Evolutionary conservation across 306 rosid species (phyloP), one percentile per base, ranked within the genome.

Genomic region (Begonia loranthoides): DNA sequence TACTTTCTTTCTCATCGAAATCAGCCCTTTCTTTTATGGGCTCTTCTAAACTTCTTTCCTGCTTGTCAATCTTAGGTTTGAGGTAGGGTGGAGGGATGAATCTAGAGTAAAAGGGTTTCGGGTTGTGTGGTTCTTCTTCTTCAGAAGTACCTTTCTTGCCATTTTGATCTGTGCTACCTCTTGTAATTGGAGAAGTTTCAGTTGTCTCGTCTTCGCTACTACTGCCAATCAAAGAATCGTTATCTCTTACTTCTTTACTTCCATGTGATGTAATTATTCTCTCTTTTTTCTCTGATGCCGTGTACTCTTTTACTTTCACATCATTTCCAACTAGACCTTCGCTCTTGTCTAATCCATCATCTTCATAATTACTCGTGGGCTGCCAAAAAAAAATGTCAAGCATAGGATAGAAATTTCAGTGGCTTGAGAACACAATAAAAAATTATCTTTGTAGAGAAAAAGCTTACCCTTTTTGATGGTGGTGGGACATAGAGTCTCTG

Each of bases 81-180:
- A 68, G 68, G 68, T 82, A 90, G 45, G 95, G 99, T 0, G 99
- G 95, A 15, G 77, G 78, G 45, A 69, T 12, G 13, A 50, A 47
- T 68, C 55, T 65, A 47, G 41, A 51, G 61, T 59, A 19, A 53
- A 57, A 67, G 58, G 83, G 82, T 51, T 10, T 72, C 59, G 69
- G 68, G 16, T 44, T 49, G 22, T 81, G 76, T 44, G 56, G 9
- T 28, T 28, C 69, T 47, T 86, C 90, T 4, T 79, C 81, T 41
- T 63, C 85, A 0, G 72, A 82, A 28, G 56, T 9, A 16, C 87
- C 75, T 43, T 67, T 72, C 10, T 19, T 38, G 44, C 62, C 73
- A 21, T 82, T 76, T 4, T 50, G 57, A 15, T 58, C 63, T 0
- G 53, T 19, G 48, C 59, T 48, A 21, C 36, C 54, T 58, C 36